Conservation (phyloP, 306 rosid species). For the Dryas drummondii region DNA sequence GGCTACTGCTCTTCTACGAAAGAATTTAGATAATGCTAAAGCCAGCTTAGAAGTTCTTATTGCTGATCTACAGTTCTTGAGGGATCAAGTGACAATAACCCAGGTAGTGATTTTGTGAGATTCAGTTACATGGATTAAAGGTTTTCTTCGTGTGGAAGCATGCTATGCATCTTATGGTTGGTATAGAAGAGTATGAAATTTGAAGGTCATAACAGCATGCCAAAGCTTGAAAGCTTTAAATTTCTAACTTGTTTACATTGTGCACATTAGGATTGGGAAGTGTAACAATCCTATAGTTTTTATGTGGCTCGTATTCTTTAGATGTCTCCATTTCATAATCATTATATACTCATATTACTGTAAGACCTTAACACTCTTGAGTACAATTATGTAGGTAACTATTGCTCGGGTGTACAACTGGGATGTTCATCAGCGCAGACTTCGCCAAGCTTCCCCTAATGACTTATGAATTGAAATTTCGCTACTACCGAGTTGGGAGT, state of each 20-base stretch:
- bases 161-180: neutral
- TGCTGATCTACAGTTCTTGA: constrained; percentile 82
- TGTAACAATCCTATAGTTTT: neutral
- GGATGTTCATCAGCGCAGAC: constrained; percentile 87
- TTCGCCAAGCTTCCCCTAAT: constrained; percentile 45
- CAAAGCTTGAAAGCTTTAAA: neutral
- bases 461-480: constrained; percentile 35
- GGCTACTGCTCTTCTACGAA: constrained; percentile 70
- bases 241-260: neutral
- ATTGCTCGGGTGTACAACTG: constrained; percentile 91
- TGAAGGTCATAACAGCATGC: neutral
- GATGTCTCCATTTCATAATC: neutral
- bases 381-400: constrained; percentile 59
- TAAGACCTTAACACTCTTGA: constrained; percentile 14
- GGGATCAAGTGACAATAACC: constrained; percentile 92
- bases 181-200: neutral
- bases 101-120: constrained; percentile 48
- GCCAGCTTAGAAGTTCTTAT: constrained; percentile 82
- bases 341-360: neutral
- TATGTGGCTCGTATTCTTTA: neutral
- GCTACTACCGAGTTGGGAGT: constrained; percentile 31
- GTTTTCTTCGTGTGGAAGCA: neutral
- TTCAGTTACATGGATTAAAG: neutral
- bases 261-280: neutral
- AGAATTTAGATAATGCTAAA: constrained; percentile 79